Evolutionary conservation across 345 rosid genomes (phyloP).

Genomic region (Tarenaya hassleriana): DNA sequence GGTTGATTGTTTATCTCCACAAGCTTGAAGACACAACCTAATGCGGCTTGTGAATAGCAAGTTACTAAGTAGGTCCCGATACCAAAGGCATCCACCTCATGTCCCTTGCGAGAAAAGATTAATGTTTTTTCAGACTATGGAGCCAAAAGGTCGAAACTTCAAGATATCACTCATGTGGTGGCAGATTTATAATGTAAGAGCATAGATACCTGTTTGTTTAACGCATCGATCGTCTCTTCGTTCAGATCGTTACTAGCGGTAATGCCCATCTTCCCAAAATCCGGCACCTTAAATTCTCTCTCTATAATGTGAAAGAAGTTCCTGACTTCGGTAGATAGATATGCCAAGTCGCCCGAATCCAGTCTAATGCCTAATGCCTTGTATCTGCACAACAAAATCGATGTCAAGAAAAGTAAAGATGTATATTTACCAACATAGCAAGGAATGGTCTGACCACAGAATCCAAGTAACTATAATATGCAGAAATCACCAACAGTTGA

Average conservation of each 20-base stretch:
- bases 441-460: too few species aligned
- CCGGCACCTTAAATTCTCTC: constrained; percentile 56
- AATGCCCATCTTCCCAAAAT: constrained; percentile 67
- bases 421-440: too few species aligned
- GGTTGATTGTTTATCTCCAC: constrained; percentile 91
- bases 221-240: constrained; percentile 91
- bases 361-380: constrained; percentile 84
- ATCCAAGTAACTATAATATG: too few species aligned
- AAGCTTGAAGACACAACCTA: constrained; percentile 97
- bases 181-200: too few species aligned
- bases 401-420: too few species aligned
- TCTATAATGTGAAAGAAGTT: constrained; percentile 60
- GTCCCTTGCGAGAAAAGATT: constrained; percentile 49
- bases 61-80: constrained; percentile 92
- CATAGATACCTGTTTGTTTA: constrained; percentile 94
- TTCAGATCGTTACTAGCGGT: constrained; percentile 96
- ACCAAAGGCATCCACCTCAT: constrained; percentile 87
- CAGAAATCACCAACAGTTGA: too few species aligned
- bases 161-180: too few species aligned
- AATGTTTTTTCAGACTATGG: neutral
- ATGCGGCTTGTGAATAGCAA: constrained; percentile 89
- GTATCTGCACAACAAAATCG: constrained; percentile 53
- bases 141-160: neutral
- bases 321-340: constrained; percentile 70
- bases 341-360: constrained; percentile 96